Conservation (phyloP, 768 basidiomycete species). For the Melanogaster broomeanus region DNA sequence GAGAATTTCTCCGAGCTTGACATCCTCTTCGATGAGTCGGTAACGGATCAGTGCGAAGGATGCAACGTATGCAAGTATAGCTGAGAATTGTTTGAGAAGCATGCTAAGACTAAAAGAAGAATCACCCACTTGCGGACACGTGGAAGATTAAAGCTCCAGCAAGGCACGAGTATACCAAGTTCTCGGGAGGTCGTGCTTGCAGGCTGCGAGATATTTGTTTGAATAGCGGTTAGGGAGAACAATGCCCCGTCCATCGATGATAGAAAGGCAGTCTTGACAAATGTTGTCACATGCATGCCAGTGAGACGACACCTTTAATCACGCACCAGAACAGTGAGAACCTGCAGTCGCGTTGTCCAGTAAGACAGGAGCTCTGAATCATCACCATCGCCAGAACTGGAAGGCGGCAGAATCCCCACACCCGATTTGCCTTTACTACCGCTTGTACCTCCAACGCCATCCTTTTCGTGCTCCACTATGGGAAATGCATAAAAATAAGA, state of each 20-base stretch:
- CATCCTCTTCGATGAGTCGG: conserved; percentile 18
- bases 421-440: conserved; percentile 3
- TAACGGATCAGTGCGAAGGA: conserved; percentile 32
- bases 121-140: conserved; percentile 26
- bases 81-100: conserved; percentile 7
- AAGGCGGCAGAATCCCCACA: neutral
- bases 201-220: conserved; percentile 18
- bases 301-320: neutral
- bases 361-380: conserved; percentile 19
- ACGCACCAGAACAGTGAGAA: conserved; percentile 30
- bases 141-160: conserved; percentile 33
- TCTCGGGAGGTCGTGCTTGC: conserved; percentile 13
- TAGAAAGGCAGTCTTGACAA: conserved; percentile 29
- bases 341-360: conserved; percentile 30
- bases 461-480: conserved; percentile 1
- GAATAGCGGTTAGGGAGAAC: conserved; percentile 25
- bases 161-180: conserved; percentile 29
- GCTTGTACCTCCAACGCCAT: conserved; percentile 8
- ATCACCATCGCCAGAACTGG: neutral
- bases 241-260: conserved; percentile 28
- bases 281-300: neutral
- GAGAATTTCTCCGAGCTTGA: conserved; percentile 11
- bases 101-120: neutral
- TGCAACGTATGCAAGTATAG: conserved; percentile 28
- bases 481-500: conserved; percentile 9